Evolutionary conservation across 73 alveolate genomes (phyloP).

Genomic region (Paramecium primaurelia): DNA sequence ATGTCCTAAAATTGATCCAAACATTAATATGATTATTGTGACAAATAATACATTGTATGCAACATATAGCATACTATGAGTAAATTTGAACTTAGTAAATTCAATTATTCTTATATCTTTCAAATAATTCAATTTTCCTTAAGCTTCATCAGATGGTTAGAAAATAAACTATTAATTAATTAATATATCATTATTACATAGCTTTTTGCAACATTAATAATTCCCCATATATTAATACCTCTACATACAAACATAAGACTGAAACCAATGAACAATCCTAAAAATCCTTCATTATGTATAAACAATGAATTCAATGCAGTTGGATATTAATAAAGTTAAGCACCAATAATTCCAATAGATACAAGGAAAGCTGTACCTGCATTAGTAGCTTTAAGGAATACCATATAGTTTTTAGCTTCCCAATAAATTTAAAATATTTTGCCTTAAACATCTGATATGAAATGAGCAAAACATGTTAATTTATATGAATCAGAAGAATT

Average conservation of each 20-base stretch:
- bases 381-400: slow-evolving; percentile 8
- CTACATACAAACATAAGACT: not conserved
- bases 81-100: not conserved
- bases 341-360: not conserved
- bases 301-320: not conserved
- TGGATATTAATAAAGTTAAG: not conserved
- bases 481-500: slow-evolving; percentile 24
- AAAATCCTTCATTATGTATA: not conserved
- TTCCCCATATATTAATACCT: slow-evolving; percentile 31
- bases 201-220: not conserved
- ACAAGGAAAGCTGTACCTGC: slow-evolving; percentile 17
- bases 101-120: slow-evolving; percentile 33
- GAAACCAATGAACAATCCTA: not conserved
- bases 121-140: not conserved
- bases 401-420: slow-evolving; percentile 38
- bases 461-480: slow-evolving; percentile 33
- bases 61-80: slow-evolving; percentile 26
- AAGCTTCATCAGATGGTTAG: not conserved
- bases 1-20: slow-evolving; percentile 25
- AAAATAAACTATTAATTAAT: not conserved
- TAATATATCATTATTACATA: not conserved
- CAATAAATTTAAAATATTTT: not conserved
- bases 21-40: not conserved
- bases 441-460: not conserved
- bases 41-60: not conserved